These are phyloP conservation scores for Paraglomus brasilianum DNA, from an alignment of 192 early-diverging fungal genomes.

Conservation along the genomic window DNA sequence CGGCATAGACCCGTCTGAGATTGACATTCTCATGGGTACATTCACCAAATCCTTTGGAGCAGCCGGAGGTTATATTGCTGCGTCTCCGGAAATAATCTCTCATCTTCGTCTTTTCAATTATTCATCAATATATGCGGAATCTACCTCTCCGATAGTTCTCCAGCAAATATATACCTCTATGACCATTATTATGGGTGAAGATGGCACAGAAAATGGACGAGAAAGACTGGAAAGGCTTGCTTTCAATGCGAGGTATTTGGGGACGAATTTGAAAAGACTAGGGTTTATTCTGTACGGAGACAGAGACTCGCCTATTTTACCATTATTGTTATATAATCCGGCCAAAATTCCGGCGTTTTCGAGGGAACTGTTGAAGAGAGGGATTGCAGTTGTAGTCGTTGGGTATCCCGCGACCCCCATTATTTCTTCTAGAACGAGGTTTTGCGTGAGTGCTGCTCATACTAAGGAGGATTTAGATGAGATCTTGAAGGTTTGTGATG, in stretches of 20 bases:
- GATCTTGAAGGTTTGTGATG: constrained; percentile 67
- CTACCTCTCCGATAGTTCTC: constrained; percentile 79
- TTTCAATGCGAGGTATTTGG: constrained; percentile 84
- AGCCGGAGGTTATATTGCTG: constrained; percentile 93
- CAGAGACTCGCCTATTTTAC: constrained; percentile 85
- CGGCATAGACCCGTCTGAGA: constrained; percentile 81
- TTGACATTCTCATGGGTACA: constrained; percentile 97
- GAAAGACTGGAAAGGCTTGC: constrained; percentile 83
- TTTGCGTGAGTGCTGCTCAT: constrained; percentile 95
- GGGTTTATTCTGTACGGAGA: constrained; percentile 95
- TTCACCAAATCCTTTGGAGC: constrained; percentile 98
- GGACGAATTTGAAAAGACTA: constrained; percentile 73
- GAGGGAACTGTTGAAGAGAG: constrained; percentile 82
- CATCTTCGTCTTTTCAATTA: constrained; percentile 76
- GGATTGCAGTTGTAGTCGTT: constrained; percentile 94
- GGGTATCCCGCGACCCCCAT: constrained; percentile 98
- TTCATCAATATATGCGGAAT: constrained; percentile 87
- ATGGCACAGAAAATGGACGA: constrained; percentile 79
- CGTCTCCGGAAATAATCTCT: constrained; percentile 69
- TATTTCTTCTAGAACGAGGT: constrained; percentile 88
- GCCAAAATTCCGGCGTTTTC: constrained; percentile 98
- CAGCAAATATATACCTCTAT: constrained; percentile 89
- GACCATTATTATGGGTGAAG: constrained; percentile 93
- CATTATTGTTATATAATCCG: constrained; percentile 89
- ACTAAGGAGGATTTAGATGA: constrained; percentile 87